phyloP scores from a whole-genome alignment of 257 asterid species.

The Echites panduratus region DNA sequence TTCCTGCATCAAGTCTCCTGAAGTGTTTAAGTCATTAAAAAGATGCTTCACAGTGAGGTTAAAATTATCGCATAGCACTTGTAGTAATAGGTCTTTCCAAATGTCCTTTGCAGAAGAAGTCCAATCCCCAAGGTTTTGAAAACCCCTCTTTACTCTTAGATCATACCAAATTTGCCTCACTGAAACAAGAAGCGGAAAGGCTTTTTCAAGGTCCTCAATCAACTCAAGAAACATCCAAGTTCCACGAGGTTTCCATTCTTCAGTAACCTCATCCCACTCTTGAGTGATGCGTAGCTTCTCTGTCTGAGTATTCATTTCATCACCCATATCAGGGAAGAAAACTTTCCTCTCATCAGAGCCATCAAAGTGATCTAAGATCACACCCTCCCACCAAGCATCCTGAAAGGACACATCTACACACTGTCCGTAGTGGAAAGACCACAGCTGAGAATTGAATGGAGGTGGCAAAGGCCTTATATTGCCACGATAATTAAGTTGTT shows the following conservation, averaged over 20 bases:
- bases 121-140: constrained; percentile 55
- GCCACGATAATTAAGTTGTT: constrained; percentile 34
- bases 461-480: constrained; percentile 68
- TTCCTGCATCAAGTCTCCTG: constrained; percentile 25
- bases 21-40: constrained; percentile 32
- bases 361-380: constrained; percentile 58
- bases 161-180: constrained; percentile 92
- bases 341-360: constrained; percentile 45
- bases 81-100: constrained; percentile 51
- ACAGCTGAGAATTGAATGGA: constrained; percentile 13
- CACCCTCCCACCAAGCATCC: constrained; percentile 99
- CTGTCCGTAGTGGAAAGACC: constrained; percentile 52
- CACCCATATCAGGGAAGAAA: constrained; percentile 89
- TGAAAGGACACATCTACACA: constrained; percentile 52
- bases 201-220: constrained; percentile 48
- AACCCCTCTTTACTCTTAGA: constrained; percentile 41
- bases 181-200: constrained; percentile 53
- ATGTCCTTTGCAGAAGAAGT: constrained; percentile 27
- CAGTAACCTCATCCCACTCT: constrained; percentile 79
- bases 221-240: constrained; percentile 65
- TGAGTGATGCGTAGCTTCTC: constrained; percentile 43
- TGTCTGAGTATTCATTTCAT: constrained; percentile 47
- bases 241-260: constrained; percentile 62
- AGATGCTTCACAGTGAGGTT: constrained; percentile 36
- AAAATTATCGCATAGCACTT: constrained; percentile 43